Conservation (phyloP, 2,329 filamentous ascomycete species). For the Sporothrix variecibatus region DNA sequence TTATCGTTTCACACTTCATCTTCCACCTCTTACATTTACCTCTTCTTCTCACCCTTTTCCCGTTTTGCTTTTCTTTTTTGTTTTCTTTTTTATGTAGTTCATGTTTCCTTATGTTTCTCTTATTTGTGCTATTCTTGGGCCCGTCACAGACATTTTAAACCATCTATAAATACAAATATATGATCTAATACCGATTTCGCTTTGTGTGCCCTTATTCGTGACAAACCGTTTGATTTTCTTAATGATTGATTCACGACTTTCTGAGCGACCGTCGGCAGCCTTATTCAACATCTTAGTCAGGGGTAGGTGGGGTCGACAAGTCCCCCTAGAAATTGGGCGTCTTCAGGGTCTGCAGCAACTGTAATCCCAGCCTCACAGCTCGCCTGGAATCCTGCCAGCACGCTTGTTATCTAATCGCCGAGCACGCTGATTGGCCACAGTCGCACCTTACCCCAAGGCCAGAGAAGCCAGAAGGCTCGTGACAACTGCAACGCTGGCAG, state of each 20-base stretch:
- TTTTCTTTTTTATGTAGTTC: neutral
- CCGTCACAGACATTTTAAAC: neutral
- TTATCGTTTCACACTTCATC: neutral
- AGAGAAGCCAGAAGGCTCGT: slow-evolving; percentile 20
- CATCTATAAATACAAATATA: slow-evolving; percentile 2
- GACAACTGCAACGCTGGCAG: slow-evolving; percentile 33
- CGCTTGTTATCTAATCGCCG: slow-evolving; percentile 21
- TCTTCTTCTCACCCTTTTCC: neutral
- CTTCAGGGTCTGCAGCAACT: neutral
- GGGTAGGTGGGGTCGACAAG: neutral
- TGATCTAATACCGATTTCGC: neutral
- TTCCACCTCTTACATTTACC: neutral
- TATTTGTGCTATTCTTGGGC: neutral
- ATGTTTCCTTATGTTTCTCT: neutral
- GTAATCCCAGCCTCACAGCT: slow-evolving; percentile 5
- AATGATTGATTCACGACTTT: neutral
- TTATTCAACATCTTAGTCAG: slow-evolving; percentile 15
- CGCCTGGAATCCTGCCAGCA: neutral
- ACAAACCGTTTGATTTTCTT: neutral
- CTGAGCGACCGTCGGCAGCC: neutral
- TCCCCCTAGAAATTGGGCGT: neutral
- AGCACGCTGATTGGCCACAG: slow-evolving; percentile 23
- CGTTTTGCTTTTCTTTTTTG: neutral
- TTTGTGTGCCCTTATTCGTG: neutral
- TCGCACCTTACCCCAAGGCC: neutral